Evolutionary conservation across 2,329 filamentous ascomycete genomes (phyloP).

Genomic region (Coniochaeta sp.): DNA sequence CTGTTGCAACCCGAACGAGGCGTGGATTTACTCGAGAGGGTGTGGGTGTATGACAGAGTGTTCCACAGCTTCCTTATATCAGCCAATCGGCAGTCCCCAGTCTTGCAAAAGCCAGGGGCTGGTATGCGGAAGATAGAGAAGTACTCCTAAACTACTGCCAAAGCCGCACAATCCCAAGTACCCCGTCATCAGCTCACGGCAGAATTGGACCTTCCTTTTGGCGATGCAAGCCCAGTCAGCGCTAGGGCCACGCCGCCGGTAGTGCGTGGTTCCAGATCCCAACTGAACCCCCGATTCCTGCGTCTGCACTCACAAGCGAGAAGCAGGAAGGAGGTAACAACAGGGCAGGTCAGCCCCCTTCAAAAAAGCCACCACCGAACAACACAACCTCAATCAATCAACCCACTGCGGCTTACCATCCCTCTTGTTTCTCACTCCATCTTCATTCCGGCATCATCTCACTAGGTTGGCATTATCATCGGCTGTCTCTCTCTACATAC

Average conservation of each 20-base stretch:
- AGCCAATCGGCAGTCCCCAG: neutral
- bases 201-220: neutral
- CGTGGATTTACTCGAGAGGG: neutral
- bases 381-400: neutral
- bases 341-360: neutral
- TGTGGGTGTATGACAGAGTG: neutral
- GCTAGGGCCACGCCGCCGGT: neutral
- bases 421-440: neutral
- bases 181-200: neutral
- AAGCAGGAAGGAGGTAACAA: neutral
- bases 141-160: neutral
- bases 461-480: neutral
- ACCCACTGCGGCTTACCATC: neutral
- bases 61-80: neutral
- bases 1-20: neutral
- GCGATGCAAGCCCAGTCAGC: neutral
- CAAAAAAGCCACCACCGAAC: neutral
- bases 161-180: neutral
- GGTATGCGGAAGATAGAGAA: neutral
- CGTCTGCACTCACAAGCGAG: neutral
- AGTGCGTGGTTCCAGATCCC: neutral
- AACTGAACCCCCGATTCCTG: neutral
- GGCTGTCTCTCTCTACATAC: neutral
- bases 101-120: conserved; percentile 1
- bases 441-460: neutral